Percentiles rank a stretch among this genome's conserved stretches.
Evolutionary conservation across 2,329 filamentous ascomycete genomes (phyloP).

Genomic region (Botrytis deweyae): DNA sequence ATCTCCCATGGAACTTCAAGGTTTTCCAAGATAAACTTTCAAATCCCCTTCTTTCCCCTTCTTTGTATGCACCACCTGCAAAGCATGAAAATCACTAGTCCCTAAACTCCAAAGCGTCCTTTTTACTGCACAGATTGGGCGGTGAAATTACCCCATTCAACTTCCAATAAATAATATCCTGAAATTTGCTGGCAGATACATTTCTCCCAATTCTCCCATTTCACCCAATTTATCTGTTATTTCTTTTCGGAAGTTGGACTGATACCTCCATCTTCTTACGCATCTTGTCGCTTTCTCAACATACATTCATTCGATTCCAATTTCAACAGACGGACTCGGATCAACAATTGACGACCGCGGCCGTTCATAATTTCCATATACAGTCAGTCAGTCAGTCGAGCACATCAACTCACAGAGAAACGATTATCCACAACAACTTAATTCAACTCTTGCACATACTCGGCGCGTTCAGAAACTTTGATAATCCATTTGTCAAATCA

Average conservation of each 20-base stretch:
- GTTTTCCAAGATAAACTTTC: background rate
- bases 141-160: background rate
- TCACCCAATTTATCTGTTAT: background rate
- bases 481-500: background rate
- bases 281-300: background rate
- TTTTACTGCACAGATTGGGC: slow-evolving; percentile 1
- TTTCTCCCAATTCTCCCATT: background rate
- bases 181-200: slow-evolving; percentile 7
- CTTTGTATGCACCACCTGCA: no score
- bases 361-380: slow-evolving; percentile 7
- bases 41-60: background rate
- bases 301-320: background rate
- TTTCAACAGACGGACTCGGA: background rate
- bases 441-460: background rate
- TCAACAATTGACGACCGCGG: background rate
- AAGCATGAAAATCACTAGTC: slow-evolving; percentile 1
- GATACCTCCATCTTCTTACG: background rate
- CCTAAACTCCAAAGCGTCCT: background rate
- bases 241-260: no score
- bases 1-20: background rate
- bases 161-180: background rate
- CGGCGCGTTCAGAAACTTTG: background rate
- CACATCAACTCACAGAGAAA: background rate
- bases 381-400: background rate
- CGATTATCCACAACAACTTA: slow-evolving; percentile 3